A percentile compares a stretch with the other conserved stretches of the same genome.
Evolutionary conservation across 1,284 basidiomycete genomes (phyloP).

Genomic region (Hemileia vastatrix): DNA sequence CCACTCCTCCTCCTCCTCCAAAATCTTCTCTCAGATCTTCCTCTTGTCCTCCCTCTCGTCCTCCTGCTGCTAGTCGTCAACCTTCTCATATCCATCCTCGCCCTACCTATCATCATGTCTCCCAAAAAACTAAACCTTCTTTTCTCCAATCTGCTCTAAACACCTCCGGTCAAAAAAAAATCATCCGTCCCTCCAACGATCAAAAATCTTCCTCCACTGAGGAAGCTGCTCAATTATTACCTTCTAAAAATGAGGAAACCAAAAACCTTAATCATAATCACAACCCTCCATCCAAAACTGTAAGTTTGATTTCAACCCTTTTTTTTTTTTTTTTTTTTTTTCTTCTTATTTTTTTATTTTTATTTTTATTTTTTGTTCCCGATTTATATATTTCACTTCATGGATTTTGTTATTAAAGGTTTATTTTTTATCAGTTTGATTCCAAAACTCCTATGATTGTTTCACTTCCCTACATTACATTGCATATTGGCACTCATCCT

Average conservation of each 20-base stretch:
- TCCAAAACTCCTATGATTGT: not conserved
- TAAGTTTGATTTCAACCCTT: not conserved
- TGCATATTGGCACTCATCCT: not conserved
- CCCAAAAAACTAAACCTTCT: not conserved
- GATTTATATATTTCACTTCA: no score
- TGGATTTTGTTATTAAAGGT: no score
- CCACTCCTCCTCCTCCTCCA: not conserved
- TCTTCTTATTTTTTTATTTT: no score
- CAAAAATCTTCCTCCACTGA: not conserved
- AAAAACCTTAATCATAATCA: not conserved
- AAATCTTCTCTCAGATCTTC: not conserved
- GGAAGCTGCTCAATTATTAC: not conserved
- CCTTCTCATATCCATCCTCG: not conserved
- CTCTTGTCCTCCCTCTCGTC: not conserved
- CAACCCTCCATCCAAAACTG: not conserved
- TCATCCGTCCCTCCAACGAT: not conserved
- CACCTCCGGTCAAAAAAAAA: not conserved
- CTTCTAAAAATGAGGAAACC: not conserved
- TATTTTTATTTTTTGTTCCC: no score
- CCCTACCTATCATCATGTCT: not conserved
- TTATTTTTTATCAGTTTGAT: no score
- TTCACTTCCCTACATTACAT: not conserved
- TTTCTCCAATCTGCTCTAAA: not conserved
- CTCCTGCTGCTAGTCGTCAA: not conserved
- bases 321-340: not conserved